Evolutionary conservation across 2,329 filamentous ascomycete species (phyloP).

Genomic region (Grosmannia penicillata): DNA sequence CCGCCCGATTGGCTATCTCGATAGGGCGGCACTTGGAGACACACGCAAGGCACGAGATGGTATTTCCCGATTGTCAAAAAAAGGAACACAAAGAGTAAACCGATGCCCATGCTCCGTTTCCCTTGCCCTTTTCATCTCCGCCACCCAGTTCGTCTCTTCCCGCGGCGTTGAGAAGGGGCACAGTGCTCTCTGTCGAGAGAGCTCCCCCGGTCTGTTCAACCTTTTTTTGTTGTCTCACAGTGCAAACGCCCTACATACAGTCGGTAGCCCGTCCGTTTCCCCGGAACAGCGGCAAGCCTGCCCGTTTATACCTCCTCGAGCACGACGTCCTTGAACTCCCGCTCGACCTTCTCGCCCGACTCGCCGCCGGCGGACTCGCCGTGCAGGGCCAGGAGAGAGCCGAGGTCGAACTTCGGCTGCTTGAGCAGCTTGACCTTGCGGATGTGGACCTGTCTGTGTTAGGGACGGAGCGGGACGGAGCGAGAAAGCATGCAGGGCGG

Average conservation of each 20-base stretch:
- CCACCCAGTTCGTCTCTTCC: not conserved
- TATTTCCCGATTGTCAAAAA: slow-evolving; percentile 1
- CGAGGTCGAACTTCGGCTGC: slow-evolving; percentile 97
- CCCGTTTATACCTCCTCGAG: slow-evolving; percentile 78
- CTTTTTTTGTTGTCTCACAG: slow-evolving; percentile 1
- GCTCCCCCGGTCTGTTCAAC: not conserved
- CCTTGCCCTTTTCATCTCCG: slow-evolving; percentile 1
- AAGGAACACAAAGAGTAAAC: slow-evolving; percentile 5
- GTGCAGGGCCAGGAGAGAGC: slow-evolving; percentile 89
- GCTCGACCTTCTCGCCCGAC: slow-evolving; percentile 94
- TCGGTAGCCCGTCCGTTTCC: not conserved
- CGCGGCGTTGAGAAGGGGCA: not conserved
- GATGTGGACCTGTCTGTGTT: slow-evolving; percentile 69
- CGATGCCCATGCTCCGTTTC: slow-evolving; percentile 5
- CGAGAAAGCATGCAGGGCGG: not conserved
- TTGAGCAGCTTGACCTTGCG: slow-evolving; percentile 99
- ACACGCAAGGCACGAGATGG: not conserved
- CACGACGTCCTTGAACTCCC: slow-evolving; percentile 98
- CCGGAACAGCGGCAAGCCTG: slow-evolving; percentile 1
- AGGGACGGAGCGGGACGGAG: slow-evolving; percentile 2
- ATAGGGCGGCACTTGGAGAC: not conserved
- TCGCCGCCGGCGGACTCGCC: slow-evolving; percentile 95
- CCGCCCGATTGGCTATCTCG: not conserved
- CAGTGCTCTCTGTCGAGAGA: not conserved
- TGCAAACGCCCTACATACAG: slow-evolving; percentile 2